Evolutionary conservation across 192 early-diverging fungal genomes (phyloP).

Genomic region (Linderina pennispora): DNA sequence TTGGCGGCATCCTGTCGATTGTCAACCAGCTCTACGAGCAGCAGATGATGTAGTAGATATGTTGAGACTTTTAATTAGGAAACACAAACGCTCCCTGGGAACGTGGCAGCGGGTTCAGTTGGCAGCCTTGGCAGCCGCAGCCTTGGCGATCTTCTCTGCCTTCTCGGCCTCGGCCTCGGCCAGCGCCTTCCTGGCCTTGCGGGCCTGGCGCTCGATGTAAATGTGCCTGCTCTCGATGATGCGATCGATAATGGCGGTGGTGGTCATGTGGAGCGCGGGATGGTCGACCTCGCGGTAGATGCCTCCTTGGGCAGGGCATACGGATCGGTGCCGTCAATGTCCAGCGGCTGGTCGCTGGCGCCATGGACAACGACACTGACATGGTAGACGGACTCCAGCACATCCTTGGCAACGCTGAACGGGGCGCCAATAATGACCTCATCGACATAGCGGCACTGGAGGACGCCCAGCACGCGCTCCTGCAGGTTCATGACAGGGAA

Average conservation of each 20-base stretch:
- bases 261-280: constrained; percentile 70
- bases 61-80: no score
- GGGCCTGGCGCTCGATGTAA: constrained; percentile 71
- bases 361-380: constrained; percentile 78
- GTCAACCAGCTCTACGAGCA: constrained; percentile 44
- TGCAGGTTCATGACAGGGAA: constrained; percentile 95
- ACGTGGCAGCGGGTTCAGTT: no score
- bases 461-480: constrained; percentile 88
- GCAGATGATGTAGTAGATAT: constrained; percentile 1
- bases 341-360: constrained; percentile 56
- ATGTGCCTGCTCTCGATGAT: constrained; percentile 81
- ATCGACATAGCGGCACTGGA: constrained; percentile 90
- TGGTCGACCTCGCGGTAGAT: constrained; percentile 80
- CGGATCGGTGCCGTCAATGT: constrained; percentile 75
- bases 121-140: no score
- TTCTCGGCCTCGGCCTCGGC: constrained; percentile 59
- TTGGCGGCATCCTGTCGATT: constrained; percentile 25
- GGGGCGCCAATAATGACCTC: constrained; percentile 93
- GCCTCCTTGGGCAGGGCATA: constrained; percentile 75
- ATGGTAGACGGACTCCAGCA: constrained; percentile 79
- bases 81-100: no score
- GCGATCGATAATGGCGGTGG: constrained; percentile 79
- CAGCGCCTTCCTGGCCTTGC: constrained; percentile 65
- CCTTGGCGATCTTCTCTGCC: constrained; percentile 51
- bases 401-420: constrained; percentile 78